phyloP scores from a whole-genome alignment of 306 rosid genomes.

The Neltuma alba region DNA sequence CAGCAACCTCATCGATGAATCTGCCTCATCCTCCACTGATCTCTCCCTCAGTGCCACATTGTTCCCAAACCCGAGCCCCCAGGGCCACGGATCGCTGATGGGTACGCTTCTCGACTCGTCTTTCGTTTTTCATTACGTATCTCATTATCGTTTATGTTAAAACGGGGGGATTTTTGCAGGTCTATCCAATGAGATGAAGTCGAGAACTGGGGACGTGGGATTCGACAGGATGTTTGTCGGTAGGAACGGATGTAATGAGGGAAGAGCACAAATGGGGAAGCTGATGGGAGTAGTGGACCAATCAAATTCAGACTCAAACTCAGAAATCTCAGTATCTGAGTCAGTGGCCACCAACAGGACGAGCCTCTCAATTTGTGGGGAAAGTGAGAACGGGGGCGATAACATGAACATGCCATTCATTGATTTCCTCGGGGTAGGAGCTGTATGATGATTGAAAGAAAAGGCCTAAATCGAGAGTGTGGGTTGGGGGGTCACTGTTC shows the following conservation, averaged over 20 bases:
- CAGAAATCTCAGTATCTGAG: slow-evolving; percentile 74
- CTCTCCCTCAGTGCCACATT: too few species aligned
- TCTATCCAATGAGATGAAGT: slow-evolving; percentile 16
- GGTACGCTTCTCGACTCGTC: slow-evolving; percentile 36
- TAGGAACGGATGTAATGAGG: slow-evolving; percentile 17
- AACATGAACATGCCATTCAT: slow-evolving; percentile 57
- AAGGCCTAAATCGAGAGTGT: background rate
- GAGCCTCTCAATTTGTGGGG: slow-evolving; percentile 47
- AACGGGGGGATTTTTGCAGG: slow-evolving; percentile 41
- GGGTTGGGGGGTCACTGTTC: slow-evolving; percentile 9
- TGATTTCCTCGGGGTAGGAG: slow-evolving; percentile 96
- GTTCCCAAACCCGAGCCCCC: slow-evolving; percentile 29
- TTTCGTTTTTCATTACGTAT: background rate
- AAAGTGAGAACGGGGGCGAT: slow-evolving; percentile 40
- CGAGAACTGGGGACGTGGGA: slow-evolving; percentile 24
- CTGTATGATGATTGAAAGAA: slow-evolving; percentile 35
- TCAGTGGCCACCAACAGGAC: slow-evolving; percentile 63
- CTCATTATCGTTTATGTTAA: background rate
- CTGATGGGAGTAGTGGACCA: slow-evolving; percentile 45
- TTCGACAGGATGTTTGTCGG: slow-evolving; percentile 36
- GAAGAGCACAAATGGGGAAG: slow-evolving; percentile 22
- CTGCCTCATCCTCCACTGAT: too few species aligned
- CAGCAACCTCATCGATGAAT: too few species aligned
- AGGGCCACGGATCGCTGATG: slow-evolving; percentile 33
- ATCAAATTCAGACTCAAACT: slow-evolving; percentile 73